Percentiles rank a stretch among this genome's conserved stretches.
Conservation (phyloP, 441 rosid species). For the Adansonia madagascariensis region DNA sequence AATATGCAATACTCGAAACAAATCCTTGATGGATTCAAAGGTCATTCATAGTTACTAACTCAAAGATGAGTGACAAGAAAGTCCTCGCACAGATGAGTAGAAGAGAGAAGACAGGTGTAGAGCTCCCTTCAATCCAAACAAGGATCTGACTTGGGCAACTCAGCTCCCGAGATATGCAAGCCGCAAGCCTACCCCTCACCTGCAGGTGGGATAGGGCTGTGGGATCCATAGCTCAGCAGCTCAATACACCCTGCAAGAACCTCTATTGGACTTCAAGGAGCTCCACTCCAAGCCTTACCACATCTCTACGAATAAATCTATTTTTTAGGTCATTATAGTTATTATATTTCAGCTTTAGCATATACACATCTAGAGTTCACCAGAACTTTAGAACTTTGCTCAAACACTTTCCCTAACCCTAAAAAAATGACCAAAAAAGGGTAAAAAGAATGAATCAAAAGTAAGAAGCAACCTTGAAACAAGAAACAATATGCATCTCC, state of each 20-base stretch:
- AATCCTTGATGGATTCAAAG: not conserved
- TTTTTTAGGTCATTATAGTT: no score
- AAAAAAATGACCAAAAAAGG: not conserved
- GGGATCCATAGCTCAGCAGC: conserved; percentile 73
- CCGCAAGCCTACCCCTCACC: conserved; percentile 50
- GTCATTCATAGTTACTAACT: no score
- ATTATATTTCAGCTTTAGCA: no score
- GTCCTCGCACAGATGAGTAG: not conserved
- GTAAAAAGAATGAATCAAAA: not conserved
- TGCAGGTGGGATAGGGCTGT: conserved; percentile 39
- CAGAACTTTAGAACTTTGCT: not conserved
- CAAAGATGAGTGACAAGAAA: no score
- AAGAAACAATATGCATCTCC: not conserved
- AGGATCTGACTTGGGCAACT: conserved; percentile 49
- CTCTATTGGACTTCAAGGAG: conserved; percentile 70
- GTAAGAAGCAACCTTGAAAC: not conserved
- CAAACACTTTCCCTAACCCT: not conserved
- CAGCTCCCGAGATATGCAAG: conserved; percentile 74
- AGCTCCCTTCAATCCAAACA: conserved; percentile 89
- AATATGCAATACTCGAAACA: not conserved
- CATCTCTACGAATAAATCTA: no score
- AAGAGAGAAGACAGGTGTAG: conserved; percentile 32
- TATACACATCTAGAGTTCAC: not conserved
- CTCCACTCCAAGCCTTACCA: conserved; percentile 39
- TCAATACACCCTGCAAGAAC: conserved; percentile 46